Evolutionary conservation across 2,329 filamentous ascomycete genomes (phyloP).

Genomic region (Sclerotinia borealis): DNA sequence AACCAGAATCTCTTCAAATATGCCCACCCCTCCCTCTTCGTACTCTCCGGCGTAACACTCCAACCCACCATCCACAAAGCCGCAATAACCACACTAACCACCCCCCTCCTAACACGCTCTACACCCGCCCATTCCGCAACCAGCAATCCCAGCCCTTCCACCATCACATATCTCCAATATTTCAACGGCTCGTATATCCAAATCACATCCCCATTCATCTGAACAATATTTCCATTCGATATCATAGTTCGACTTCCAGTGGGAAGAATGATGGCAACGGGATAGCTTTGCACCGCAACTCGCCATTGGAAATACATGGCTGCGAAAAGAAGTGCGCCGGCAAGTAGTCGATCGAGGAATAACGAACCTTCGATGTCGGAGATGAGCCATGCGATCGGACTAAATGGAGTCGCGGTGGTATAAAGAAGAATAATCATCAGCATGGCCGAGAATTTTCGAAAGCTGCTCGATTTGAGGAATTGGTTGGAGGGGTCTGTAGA

Average conservation of each 20-base stretch:
- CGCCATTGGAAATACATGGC: constrained; percentile 22
- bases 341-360: constrained; percentile 19
- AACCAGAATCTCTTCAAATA: constrained; percentile 22
- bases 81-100: constrained; percentile 14
- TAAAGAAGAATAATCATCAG: constrained; percentile 14
- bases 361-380: constrained; percentile 14
- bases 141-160: constrained; percentile 13
- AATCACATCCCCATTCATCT: constrained; percentile 1
- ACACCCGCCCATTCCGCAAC: constrained; percentile 12
- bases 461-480: not conserved
- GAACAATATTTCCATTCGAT: not conserved
- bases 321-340: constrained; percentile 18
- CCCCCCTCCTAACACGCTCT: constrained; percentile 15
- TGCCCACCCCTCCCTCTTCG: constrained; percentile 17
- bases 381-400: constrained; percentile 20
- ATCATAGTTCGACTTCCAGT: not conserved
- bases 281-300: constrained; percentile 17
- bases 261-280: constrained; percentile 6
- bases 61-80: constrained; percentile 20
- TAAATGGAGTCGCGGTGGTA: constrained; percentile 20
- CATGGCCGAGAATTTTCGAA: constrained; percentile 3
- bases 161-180: constrained; percentile 18
- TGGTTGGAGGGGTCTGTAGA: not conserved
- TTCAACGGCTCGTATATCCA: constrained; percentile 19
- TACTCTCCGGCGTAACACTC: constrained; percentile 14